Evolutionary conservation across 2,329 filamentous ascomycete species (phyloP).

Genomic region (Diplodia mutila): DNA sequence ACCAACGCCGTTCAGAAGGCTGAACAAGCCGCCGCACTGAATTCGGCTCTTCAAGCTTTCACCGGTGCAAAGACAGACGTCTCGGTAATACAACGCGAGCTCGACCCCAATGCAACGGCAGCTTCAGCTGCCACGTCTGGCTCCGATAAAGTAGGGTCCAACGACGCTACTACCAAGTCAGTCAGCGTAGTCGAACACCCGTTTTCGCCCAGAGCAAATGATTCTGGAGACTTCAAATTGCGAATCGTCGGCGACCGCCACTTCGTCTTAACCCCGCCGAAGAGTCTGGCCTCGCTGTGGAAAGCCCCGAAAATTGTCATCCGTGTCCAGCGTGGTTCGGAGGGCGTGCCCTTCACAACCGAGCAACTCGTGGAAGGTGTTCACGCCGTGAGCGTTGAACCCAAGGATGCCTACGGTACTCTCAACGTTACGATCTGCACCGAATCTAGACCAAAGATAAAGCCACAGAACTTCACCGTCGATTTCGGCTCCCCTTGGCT

Average conservation of each 20-base stretch:
- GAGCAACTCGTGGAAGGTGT: conserved; percentile 50
- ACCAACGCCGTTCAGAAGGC: conserved; percentile 7
- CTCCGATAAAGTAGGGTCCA: conserved; percentile 10
- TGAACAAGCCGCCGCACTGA: conserved; percentile 17
- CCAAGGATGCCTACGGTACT: conserved; percentile 53
- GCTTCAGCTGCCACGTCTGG: conserved; percentile 4
- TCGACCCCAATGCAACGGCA: conserved; percentile 1
- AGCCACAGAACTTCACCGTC: conserved; percentile 34
- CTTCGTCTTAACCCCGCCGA: conserved; percentile 56
- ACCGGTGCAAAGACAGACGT: conserved; percentile 20
- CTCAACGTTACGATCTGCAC: conserved; percentile 54
- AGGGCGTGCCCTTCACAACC: conserved; percentile 45
- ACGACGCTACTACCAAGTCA: conserved; percentile 17
- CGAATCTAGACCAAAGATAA: conserved; percentile 39
- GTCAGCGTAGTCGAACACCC: conserved; percentile 18
- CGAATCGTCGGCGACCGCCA: conserved; percentile 59
- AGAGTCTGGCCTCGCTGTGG: conserved; percentile 46
- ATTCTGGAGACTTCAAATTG: conserved; percentile 53
- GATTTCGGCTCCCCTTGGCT: conserved; percentile 40
- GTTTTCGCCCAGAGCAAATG: conserved; percentile 29
- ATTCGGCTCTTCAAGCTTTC: conserved; percentile 23
- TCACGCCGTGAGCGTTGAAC: conserved; percentile 56
- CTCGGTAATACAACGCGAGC: conserved; percentile 20
- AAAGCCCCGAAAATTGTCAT: conserved; percentile 55
- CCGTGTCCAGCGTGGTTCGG: conserved; percentile 50